Evolutionary conservation across 495 filamentous ascomycete species (phyloP).

Genomic region (Bacidia rubella): DNA sequence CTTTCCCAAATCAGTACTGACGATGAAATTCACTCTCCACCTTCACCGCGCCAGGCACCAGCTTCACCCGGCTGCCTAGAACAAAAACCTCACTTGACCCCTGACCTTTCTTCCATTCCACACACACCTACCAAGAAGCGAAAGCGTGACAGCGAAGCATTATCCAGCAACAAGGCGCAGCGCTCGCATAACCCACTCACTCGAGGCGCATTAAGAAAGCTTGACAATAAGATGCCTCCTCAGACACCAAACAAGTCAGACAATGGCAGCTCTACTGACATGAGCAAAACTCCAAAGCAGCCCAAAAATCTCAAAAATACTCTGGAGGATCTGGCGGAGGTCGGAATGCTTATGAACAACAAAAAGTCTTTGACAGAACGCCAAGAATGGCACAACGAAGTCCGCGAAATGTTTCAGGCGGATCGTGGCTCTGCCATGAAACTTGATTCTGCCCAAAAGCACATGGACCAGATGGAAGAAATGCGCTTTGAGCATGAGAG

Average conservation of each 20-base stretch:
- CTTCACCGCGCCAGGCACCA: neutral
- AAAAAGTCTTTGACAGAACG: too few species aligned
- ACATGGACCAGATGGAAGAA: neutral
- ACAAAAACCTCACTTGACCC: neutral
- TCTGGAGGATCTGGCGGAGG: too few species aligned
- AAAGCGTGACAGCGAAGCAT: neutral
- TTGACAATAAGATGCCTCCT: neutral
- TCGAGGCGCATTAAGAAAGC: neutral
- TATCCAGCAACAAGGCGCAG: neutral
- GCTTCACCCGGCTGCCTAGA: neutral
- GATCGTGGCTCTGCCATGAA: neutral
- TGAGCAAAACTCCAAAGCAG: too few species aligned
- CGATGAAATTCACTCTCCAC: neutral
- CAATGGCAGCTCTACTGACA: too few species aligned
- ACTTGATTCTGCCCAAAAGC: neutral
- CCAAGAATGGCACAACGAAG: too few species aligned
- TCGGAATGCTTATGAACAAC: too few species aligned
- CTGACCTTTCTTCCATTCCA: neutral
- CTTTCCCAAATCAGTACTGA: neutral
- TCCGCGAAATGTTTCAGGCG: neutral
- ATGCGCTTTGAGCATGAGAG: neutral
- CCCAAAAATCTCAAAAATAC: too few species aligned
- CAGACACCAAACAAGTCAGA: too few species aligned
- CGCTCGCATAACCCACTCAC: neutral
- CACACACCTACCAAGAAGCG: neutral